phyloP scores from a whole-genome alignment of 352 stramenopile genomes.

The Globisporangium paroecandrum region DNA sequence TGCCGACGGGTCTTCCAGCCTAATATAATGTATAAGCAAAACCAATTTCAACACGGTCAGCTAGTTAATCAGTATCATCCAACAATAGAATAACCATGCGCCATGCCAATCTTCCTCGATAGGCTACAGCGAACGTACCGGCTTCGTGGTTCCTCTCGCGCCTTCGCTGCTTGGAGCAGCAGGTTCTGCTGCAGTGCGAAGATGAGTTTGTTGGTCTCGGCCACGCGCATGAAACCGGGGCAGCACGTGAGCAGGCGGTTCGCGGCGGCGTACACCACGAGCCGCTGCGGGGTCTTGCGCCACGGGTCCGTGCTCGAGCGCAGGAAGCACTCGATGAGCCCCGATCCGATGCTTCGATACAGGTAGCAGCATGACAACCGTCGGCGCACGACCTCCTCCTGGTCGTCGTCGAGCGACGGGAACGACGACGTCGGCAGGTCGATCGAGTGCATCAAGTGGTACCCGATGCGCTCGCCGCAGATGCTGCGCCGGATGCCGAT shows the following conservation, averaged over 20 bases:
- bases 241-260: constrained; percentile 19
- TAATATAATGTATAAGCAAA: background rate
- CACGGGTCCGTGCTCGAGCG: constrained; percentile 13
- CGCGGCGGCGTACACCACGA: constrained; percentile 16
- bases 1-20: constrained; percentile 12
- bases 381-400: constrained; percentile 16
- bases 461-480: constrained; percentile 27
- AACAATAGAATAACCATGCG: too few species aligned
- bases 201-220: constrained; percentile 24
- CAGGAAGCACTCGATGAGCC: constrained; percentile 22
- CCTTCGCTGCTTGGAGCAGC: background rate
- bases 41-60: background rate
- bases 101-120: background rate
- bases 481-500: constrained; percentile 19
- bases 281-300: constrained; percentile 6
- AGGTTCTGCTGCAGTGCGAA: constrained; percentile 18
- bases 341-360: constrained; percentile 19
- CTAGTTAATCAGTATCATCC: background rate
- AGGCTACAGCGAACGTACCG: background rate
- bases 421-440: constrained; percentile 22
- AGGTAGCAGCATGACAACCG: constrained; percentile 20
- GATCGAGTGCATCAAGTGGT: constrained; percentile 32
- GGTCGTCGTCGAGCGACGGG: constrained; percentile 9
- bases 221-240: constrained; percentile 19
- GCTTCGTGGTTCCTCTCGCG: background rate